A percentile compares a stretch with the other conserved stretches of the same genome.
Evolutionary conservation across 257 asterid genomes (phyloP).

Genomic region (Ehretia macrophylla): DNA sequence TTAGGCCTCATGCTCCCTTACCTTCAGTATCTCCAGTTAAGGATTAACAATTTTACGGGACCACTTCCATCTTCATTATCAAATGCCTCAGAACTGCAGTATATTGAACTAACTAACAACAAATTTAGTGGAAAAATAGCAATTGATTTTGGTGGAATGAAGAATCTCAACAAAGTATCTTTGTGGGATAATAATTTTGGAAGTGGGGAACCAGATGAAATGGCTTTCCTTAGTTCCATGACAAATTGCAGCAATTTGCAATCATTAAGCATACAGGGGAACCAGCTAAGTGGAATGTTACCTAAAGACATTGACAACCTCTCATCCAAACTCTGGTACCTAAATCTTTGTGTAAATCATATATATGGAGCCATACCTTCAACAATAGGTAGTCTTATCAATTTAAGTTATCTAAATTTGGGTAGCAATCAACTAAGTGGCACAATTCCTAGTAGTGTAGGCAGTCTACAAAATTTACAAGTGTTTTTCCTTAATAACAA

Average conservation of each 20-base stretch:
- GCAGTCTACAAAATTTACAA: constrained; percentile 16
- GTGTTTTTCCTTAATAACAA: background rate
- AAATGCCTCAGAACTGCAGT: constrained; percentile 7
- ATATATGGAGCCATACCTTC: constrained; percentile 7
- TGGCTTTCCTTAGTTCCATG: too few relatives aligned
- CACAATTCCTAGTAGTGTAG: too few relatives aligned
- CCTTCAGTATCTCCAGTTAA: background rate
- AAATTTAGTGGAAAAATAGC: constrained; percentile 4
- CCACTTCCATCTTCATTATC: constrained; percentile 8
- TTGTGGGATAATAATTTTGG: too few relatives aligned
- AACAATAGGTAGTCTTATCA: too few relatives aligned
- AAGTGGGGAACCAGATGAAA: too few relatives aligned
- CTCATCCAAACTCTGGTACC: background rate
- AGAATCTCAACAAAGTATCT: background rate
- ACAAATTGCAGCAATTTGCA: too few relatives aligned
- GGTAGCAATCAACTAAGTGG: too few relatives aligned
- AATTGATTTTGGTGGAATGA: background rate
- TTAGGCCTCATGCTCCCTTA: background rate
- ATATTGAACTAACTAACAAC: background rate
- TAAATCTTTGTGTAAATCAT: constrained; percentile 7
- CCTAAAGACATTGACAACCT: too few relatives aligned
- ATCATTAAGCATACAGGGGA: too few relatives aligned
- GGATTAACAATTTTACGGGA: constrained; percentile 12
- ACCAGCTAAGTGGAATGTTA: background rate
- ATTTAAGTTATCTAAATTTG: too few relatives aligned